Evolutionary conservation across 495 filamentous ascomycete genomes (phyloP).

Genomic region (Polyplosphaeria fusca): DNA sequence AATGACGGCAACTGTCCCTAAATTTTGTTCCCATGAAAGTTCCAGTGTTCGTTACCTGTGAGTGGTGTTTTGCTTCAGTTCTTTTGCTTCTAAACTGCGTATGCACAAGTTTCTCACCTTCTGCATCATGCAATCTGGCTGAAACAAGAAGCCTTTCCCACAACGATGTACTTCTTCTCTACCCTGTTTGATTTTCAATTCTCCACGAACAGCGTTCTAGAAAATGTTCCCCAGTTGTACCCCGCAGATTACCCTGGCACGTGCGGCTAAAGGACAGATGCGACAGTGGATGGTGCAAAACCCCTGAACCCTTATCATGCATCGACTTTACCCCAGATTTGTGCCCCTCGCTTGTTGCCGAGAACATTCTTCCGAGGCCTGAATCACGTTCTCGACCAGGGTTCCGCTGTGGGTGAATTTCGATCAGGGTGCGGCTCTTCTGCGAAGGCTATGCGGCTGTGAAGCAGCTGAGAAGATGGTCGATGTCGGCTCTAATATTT

Average conservation of each 20-base stretch:
- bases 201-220: slow-evolving; percentile 12
- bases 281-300: slow-evolving; percentile 20
- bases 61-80: too few species aligned
- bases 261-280: slow-evolving; percentile 24
- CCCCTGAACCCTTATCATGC: slow-evolving; percentile 15
- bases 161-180: background rate
- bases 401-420: background rate
- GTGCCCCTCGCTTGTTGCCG: slow-evolving; percentile 15
- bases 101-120: background rate
- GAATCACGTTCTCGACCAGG: background rate
- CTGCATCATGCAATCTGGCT: background rate
- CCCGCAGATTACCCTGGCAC: slow-evolving; percentile 4
- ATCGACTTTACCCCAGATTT: slow-evolving; percentile 32
- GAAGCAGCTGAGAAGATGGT: background rate
- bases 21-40: too few species aligned
- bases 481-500: slow-evolving; percentile 19
- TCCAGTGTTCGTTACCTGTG: too few species aligned
- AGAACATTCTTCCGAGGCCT: slow-evolving; percentile 13
- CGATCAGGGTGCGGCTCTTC: slow-evolving; percentile 24
- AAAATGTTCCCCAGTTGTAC: slow-evolving; percentile 21
- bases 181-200: background rate
- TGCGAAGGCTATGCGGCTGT: slow-evolving; percentile 26
- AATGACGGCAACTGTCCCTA: slow-evolving; percentile 24
- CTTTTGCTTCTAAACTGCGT: background rate
- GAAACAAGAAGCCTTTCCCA: background rate